Evolutionary conservation across 2,329 filamentous ascomycete genomes (phyloP).

Genomic region (Fusarium sp.): DNA sequence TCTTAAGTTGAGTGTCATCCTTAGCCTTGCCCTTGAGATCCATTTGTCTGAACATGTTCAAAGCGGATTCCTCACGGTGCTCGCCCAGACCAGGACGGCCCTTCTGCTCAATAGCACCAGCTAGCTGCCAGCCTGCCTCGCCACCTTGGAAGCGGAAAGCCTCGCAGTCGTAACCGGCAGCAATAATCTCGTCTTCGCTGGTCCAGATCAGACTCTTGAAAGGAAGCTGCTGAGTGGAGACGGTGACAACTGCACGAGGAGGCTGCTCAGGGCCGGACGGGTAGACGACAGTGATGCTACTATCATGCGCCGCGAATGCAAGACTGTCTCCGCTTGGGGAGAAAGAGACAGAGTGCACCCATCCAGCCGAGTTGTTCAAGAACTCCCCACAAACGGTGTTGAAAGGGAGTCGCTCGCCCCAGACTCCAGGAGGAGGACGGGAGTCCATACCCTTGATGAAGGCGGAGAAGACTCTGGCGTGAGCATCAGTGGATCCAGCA

Average conservation of each 20-base stretch:
- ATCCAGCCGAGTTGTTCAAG: constrained; percentile 94
- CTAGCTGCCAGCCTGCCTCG: constrained; percentile 83
- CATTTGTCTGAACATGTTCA: constrained; percentile 99
- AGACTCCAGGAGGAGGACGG: constrained; percentile 84
- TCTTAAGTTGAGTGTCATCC: constrained; percentile 94
- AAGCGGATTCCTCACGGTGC: constrained; percentile 84
- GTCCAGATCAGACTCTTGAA: constrained; percentile 96
- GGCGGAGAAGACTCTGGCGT: constrained; percentile 91
- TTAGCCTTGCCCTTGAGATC: constrained; percentile 93
- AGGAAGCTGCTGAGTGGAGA: constrained; percentile 89
- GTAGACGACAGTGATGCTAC: constrained; percentile 96
- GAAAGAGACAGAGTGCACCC: constrained; percentile 94
- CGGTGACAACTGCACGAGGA: constrained; percentile 87
- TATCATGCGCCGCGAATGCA: constrained; percentile 94
- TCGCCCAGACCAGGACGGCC: constrained; percentile 68
- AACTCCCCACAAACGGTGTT: constrained; percentile 98
- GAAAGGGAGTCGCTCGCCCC: constrained; percentile 96
- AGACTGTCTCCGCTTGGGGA: constrained; percentile 93
- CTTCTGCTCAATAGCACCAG: constrained; percentile 83
- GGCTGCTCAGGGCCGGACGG: constrained; percentile 90
- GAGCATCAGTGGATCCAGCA: constrained; percentile 95
- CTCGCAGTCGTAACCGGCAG: constrained; percentile 90
- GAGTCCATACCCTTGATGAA: constrained; percentile 96
- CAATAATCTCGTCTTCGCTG: constrained; percentile 90
- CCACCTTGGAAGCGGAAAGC: constrained; percentile 88